A percentile compares a stretch with the other conserved stretches of the same genome.
Evolutionary conservation across 2,329 filamentous ascomycete genomes (phyloP).

Genomic region (Rasamsonia emersonii): DNA sequence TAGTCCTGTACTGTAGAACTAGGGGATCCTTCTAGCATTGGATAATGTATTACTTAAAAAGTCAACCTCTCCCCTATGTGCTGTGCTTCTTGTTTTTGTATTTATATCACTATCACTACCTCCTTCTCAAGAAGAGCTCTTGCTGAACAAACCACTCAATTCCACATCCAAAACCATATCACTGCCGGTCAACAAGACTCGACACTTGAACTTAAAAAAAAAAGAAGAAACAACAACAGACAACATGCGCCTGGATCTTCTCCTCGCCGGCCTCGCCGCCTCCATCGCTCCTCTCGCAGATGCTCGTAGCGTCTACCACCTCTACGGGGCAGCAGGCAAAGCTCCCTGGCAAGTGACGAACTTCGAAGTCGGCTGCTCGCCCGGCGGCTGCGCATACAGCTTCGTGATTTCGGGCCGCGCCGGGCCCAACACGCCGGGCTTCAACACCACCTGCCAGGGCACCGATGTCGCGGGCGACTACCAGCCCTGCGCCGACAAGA

Average conservation of each 20-base stretch:
- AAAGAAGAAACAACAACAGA: constrained; percentile 1
- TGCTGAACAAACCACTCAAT: no score
- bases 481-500: constrained; percentile 16
- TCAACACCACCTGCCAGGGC: constrained; percentile 27
- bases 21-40: no score
- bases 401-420: constrained; percentile 22
- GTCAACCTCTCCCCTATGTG: no score
- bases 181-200: no score
- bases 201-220: no score
- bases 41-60: no score
- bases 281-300: constrained; percentile 2
- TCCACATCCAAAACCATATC: no score
- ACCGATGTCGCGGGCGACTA: constrained; percentile 14
- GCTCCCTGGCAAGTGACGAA: constrained; percentile 24
- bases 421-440: constrained; percentile 22
- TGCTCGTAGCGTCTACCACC: background rate
- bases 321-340: background rate
- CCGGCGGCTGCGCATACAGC: constrained; percentile 23
- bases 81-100: no score
- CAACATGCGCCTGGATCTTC: no score
- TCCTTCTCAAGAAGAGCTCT: no score
- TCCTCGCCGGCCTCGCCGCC: constrained; percentile 2
- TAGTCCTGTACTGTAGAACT: no score
- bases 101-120: no score
- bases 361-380: constrained; percentile 24